Conservation (phyloP, 805 yeast genomes). For the Zygosaccharomyces bisporus region DNA sequence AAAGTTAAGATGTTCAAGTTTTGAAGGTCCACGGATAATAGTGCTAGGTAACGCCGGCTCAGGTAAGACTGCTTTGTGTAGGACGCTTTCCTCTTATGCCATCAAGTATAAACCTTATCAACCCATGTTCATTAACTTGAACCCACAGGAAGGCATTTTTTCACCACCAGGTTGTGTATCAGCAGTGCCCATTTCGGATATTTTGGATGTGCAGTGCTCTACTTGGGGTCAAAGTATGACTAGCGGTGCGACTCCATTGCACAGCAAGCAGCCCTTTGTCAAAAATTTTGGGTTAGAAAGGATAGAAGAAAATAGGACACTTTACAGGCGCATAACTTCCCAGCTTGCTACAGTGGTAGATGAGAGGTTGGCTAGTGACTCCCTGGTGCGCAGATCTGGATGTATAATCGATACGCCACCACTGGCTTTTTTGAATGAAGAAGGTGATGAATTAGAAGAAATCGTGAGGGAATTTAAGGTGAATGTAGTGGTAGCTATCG, state of each 20-base stretch:
- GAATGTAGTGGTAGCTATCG: constrained; percentile 24
- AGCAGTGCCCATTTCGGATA: constrained; percentile 79
- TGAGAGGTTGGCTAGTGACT: constrained; percentile 29
- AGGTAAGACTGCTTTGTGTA: constrained; percentile 77
- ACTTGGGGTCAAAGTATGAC: constrained; percentile 76
- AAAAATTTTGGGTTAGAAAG: constrained; percentile 71
- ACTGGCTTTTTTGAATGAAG: constrained; percentile 19
- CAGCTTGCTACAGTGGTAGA: constrained; percentile 47
- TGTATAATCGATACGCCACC: constrained; percentile 34
- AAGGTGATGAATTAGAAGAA: constrained; percentile 17
- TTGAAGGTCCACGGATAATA: constrained; percentile 47
- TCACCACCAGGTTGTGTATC: constrained; percentile 79
- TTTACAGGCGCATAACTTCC: constrained; percentile 48
- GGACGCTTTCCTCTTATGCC: constrained; percentile 71
- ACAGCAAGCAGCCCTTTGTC: constrained; percentile 87
- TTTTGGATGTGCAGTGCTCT: constrained; percentile 65
- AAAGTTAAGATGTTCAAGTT: constrained; percentile 39
- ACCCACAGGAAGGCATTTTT: constrained; percentile 68
- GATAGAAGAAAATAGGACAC: constrained; percentile 46
- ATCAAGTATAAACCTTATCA: constrained; percentile 56
- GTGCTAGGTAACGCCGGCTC: constrained; percentile 66
- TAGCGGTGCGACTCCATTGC: constrained; percentile 70
- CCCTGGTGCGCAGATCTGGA: constrained; percentile 34
- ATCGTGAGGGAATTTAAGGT: constrained; percentile 23
- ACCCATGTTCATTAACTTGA: constrained; percentile 75